These are phyloP conservation scores for Heteromeles arbutifolia DNA, from an alignment of 306 rosid genomes.

Conservation along the genomic window DNA sequence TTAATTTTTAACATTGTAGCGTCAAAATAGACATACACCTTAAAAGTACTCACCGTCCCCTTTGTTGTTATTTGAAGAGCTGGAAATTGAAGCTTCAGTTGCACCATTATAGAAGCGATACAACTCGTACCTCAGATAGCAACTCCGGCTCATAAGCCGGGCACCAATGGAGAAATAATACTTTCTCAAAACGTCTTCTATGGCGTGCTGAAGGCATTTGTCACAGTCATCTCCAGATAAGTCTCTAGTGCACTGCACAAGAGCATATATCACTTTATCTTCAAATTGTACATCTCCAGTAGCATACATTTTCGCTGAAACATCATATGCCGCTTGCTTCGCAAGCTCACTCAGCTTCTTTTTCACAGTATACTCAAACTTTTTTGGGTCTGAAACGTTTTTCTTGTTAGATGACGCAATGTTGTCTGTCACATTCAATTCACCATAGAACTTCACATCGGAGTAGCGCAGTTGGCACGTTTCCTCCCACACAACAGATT, in stretches of 20 bases:
- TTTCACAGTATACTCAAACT: conserved; percentile 28
- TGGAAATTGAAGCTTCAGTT: conserved; percentile 9
- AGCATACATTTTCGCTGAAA: conserved; percentile 38
- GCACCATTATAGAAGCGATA: conserved; percentile 39
- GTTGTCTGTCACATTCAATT: conserved; percentile 25
- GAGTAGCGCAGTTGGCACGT: conserved; percentile 50
- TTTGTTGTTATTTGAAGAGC: background rate
- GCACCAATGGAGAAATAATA: conserved; percentile 52
- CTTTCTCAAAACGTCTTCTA: conserved; percentile 13
- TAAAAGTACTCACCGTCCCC: conserved; percentile 15
- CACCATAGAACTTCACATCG: conserved; percentile 34
- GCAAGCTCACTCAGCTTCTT: conserved; percentile 28
- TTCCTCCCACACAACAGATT: conserved; percentile 59
- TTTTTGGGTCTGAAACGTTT: conserved; percentile 27
- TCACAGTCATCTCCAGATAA: conserved; percentile 39
- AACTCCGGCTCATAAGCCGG: conserved; percentile 49
- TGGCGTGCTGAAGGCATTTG: conserved; percentile 42
- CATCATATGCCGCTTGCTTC: conserved; percentile 24
- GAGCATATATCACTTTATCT: conserved; percentile 32
- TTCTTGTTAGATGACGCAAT: conserved; percentile 9
- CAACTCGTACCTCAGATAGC: conserved; percentile 53
- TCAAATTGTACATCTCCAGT: conserved; percentile 26
- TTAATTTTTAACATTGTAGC: too few species aligned
- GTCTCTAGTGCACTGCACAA: conserved; percentile 60
- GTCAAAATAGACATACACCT: too few species aligned